Conservation (phyloP, 768 basidiomycete species). For the Psilocybe sp. region DNA sequence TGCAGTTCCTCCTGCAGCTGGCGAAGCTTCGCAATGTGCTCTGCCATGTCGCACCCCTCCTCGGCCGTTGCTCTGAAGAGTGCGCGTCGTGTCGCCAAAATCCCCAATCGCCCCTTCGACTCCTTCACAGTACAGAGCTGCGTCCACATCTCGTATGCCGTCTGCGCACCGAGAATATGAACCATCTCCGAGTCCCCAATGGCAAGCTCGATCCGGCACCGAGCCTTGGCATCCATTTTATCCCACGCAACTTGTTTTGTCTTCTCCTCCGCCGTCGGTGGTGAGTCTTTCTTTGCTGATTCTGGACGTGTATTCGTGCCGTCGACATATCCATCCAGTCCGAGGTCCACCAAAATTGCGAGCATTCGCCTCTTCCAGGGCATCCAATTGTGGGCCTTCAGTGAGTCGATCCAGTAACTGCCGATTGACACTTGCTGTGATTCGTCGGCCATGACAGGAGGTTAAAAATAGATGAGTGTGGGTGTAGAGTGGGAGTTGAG, state of each 20-base stretch:
- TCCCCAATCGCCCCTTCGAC: constrained; percentile 18
- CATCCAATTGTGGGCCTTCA: constrained; percentile 26
- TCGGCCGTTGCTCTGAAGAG: constrained; percentile 20
- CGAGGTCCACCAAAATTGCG: constrained; percentile 23
- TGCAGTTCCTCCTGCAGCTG: constrained; percentile 24
- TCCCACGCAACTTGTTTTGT: constrained; percentile 12
- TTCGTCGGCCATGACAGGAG: no score
- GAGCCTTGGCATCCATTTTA: constrained; percentile 17
- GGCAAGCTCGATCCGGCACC: constrained; percentile 19
- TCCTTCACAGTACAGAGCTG: constrained; percentile 25
- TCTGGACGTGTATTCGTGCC: constrained; percentile 14
- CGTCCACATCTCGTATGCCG: constrained; percentile 23
- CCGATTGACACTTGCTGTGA: constrained; percentile 9
- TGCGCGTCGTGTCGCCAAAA: constrained; percentile 17
- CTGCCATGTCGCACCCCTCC: constrained; percentile 24
- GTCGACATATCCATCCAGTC: constrained; percentile 21
- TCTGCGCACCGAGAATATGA: constrained; percentile 20
- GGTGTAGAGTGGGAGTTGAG: not conserved
- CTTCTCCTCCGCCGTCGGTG: constrained; percentile 11
- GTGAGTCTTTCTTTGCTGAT: constrained; percentile 10
- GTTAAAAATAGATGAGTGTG: not conserved
- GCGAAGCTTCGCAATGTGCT: constrained; percentile 21
- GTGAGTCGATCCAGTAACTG: constrained; percentile 18
- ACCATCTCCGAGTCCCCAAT: constrained; percentile 23
- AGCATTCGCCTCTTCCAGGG: constrained; percentile 24